Evolutionary conservation across 192 early-diverging fungal species (phyloP).

Genomic region (Chytriomyces confervae): DNA sequence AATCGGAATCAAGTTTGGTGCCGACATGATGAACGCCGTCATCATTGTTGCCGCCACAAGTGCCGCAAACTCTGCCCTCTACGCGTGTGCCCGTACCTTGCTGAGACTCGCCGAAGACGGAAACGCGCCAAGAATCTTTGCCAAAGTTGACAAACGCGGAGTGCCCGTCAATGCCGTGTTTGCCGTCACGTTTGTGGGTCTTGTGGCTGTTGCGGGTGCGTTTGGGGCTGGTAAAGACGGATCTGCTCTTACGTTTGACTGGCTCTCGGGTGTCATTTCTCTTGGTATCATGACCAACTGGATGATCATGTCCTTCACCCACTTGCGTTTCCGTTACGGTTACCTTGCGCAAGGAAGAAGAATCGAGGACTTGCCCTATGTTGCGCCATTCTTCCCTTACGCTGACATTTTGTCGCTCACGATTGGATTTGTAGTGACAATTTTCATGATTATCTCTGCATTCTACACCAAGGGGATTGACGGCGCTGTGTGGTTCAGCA

Average conservation of each 20-base stretch:
- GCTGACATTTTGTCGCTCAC: constrained; percentile 16
- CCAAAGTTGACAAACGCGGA: constrained; percentile 55
- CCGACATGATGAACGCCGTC: constrained; percentile 77
- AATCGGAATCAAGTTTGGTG: constrained; percentile 59
- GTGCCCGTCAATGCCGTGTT: constrained; percentile 67
- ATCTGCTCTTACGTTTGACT: constrained; percentile 52
- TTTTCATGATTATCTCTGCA: constrained; percentile 20
- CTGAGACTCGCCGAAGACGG: constrained; percentile 67
- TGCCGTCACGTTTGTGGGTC: constrained; percentile 19
- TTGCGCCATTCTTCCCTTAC: constrained; percentile 31
- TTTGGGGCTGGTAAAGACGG: constrained; percentile 33
- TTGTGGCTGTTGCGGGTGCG: background rate
- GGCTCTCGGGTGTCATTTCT: constrained; percentile 43
- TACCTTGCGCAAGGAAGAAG: constrained; percentile 26
- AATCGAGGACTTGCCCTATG: constrained; percentile 33
- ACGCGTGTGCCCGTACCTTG: constrained; percentile 72
- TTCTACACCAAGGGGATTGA: constrained; percentile 14
- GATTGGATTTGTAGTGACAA: constrained; percentile 27
- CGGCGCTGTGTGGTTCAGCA: constrained; percentile 14
- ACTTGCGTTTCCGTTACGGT: constrained; percentile 33
- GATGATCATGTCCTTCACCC: constrained; percentile 37
- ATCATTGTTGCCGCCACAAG: constrained; percentile 74
- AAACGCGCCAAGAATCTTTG: constrained; percentile 66
- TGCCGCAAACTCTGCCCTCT: constrained; percentile 79
- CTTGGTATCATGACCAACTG: constrained; percentile 32